phyloP scores from a whole-genome alignment of 2,329 filamentous ascomycete genomes.

The Ophiosphaerella korrae region DNA sequence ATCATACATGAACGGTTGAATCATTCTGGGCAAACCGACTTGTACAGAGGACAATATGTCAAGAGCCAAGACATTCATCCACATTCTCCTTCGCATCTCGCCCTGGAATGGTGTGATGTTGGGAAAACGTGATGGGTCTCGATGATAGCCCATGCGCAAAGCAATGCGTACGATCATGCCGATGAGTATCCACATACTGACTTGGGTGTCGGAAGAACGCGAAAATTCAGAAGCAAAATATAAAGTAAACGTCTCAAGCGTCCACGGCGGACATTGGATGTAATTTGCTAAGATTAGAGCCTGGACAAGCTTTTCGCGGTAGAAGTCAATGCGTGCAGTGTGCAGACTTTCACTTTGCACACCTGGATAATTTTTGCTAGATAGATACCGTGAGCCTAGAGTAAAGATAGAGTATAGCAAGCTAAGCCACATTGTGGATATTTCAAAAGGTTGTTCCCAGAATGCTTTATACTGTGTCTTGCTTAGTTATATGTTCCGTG shows the following conservation, averaged over 20 bases:
- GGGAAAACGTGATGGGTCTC: constrained; percentile 46
- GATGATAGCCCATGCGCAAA: constrained; percentile 51
- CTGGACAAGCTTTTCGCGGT: constrained; percentile 40
- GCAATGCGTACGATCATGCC: constrained; percentile 40
- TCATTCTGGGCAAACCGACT: constrained; percentile 47
- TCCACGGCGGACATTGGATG: constrained; percentile 42
- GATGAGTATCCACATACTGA: constrained; percentile 35
- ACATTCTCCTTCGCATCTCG: constrained; percentile 65
- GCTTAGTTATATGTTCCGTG: constrained; percentile 7
- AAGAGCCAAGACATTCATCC: constrained; percentile 57
- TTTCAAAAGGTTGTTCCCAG: constrained; percentile 48
- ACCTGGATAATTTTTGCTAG: constrained; percentile 10
- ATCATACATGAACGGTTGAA: constrained; percentile 47
- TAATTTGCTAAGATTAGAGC: constrained; percentile 42
- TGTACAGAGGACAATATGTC: constrained; percentile 48
- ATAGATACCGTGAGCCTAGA: constrained; percentile 32
- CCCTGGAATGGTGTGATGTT: constrained; percentile 59
- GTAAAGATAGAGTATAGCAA: constrained; percentile 51
- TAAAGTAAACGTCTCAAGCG: constrained; percentile 35
- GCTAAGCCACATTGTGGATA: constrained; percentile 52
- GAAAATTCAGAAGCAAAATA: constrained; percentile 40
- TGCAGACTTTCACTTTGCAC: constrained; percentile 15
- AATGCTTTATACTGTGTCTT: constrained; percentile 48
- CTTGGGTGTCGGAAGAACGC: constrained; percentile 36
- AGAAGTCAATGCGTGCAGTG: constrained; percentile 32